Conservation (phyloP, 2,329 filamentous ascomycete genomes). For the Fusarium protoensiforme region DNA sequence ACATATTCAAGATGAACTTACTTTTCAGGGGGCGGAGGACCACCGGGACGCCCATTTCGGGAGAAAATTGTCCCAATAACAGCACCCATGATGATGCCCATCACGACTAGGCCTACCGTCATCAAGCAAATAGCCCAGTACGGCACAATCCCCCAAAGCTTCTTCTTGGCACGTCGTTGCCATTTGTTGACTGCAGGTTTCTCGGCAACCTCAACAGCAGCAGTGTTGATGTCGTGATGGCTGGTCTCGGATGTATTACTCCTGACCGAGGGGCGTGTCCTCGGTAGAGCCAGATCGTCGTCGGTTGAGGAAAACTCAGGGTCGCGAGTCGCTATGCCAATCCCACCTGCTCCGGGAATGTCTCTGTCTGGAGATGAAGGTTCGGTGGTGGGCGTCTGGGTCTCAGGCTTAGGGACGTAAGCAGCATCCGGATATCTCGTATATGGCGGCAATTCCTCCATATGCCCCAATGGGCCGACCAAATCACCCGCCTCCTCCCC, state of each 20-base stretch:
- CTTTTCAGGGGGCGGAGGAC: conserved; percentile 12
- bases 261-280: conserved; percentile 62
- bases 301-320: conserved; percentile 70
- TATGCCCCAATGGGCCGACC: conserved; percentile 87
- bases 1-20: conserved; percentile 9
- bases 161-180: conserved; percentile 64
- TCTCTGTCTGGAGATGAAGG: conserved; percentile 23
- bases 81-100: conserved; percentile 67
- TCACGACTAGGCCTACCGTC: conserved; percentile 59
- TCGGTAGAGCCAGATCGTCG: conserved; percentile 63
- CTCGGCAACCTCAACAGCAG: conserved; percentile 57
- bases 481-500: conserved; percentile 90
- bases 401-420: conserved; percentile 51
- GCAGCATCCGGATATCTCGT: conserved; percentile 85
- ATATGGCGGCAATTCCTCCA: conserved; percentile 92
- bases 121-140: conserved; percentile 70
- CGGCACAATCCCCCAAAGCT: conserved; percentile 68
- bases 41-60: conserved; percentile 20
- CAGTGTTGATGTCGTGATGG: conserved; percentile 65
- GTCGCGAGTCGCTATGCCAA: conserved; percentile 70
- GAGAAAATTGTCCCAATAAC: conserved; percentile 62
- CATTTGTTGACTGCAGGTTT: conserved; percentile 62
- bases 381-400: conserved; percentile 15
- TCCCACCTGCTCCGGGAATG: conserved; percentile 68
- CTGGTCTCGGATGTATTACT: conserved; percentile 62